These are phyloP conservation scores for Hypoxylon sp. DNA, from an alignment of 2,329 filamentous ascomycete species.

Conservation along the genomic window DNA sequence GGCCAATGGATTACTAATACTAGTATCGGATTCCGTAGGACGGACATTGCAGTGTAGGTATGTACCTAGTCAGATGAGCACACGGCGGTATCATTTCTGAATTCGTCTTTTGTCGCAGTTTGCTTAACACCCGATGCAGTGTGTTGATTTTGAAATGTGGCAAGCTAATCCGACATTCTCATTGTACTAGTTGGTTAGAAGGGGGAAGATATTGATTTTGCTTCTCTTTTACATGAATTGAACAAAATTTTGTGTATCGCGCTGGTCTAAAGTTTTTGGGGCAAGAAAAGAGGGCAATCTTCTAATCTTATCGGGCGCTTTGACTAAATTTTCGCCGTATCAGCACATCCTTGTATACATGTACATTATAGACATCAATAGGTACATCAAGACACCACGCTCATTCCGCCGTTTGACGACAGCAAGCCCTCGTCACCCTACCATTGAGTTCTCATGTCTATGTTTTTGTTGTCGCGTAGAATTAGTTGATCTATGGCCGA, in stretches of 20 bases:
- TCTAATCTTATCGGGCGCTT: constrained; percentile 45
- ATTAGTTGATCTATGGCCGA: constrained; percentile 47
- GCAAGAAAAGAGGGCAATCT: constrained; percentile 50
- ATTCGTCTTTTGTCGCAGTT: not conserved
- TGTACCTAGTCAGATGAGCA: too few relatives aligned
- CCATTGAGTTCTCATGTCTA: constrained; percentile 23
- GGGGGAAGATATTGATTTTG: not conserved
- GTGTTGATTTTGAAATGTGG: too few relatives aligned
- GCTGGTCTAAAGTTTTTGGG: constrained; percentile 46
- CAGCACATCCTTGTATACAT: too few relatives aligned
- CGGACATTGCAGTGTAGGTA: too few relatives aligned
- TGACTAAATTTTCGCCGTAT: constrained; percentile 47
- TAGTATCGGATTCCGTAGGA: too few relatives aligned
- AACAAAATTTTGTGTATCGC: constrained; percentile 48
- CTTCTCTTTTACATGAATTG: constrained; percentile 13
- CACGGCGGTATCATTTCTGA: not conserved
- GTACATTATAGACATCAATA: constrained; percentile 13
- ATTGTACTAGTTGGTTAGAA: not conserved
- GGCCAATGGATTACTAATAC: too few relatives aligned
- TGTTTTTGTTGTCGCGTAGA: constrained; percentile 30
- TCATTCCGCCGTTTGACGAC: constrained; percentile 7
- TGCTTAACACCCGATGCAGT: not conserved
- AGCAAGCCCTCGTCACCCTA: constrained; percentile 6
- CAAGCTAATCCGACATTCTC: too few relatives aligned
- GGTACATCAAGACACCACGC: constrained; percentile 15